Evolutionary conservation across 345 rosid species (phyloP).

Genomic region (Eucalyptus curtisii): DNA sequence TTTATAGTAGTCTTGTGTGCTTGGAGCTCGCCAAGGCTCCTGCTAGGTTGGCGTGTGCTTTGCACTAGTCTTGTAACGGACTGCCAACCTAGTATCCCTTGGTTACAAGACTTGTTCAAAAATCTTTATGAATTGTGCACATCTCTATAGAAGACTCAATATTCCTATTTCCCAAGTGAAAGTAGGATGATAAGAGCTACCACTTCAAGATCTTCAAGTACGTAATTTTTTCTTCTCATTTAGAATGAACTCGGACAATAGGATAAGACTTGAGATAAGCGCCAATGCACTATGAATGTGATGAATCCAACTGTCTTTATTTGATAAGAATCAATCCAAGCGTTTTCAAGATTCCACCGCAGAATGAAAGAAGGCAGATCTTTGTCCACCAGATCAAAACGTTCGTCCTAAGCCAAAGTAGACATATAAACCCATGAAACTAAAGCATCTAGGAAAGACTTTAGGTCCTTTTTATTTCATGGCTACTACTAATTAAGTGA

Average conservation of each 20-base stretch:
- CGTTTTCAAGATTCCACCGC: not conserved
- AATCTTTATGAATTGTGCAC: not conserved
- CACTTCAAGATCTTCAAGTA: not conserved
- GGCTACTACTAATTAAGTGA: not conserved
- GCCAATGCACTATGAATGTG: not conserved
- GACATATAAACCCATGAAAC: not conserved
- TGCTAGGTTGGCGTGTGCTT: too few relatives aligned
- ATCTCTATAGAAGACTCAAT: not conserved
- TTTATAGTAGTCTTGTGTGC: too few relatives aligned
- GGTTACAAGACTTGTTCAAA: too few relatives aligned
- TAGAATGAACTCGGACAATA: not conserved
- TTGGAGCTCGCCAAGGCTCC: too few relatives aligned
- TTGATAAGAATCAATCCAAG: not conserved
- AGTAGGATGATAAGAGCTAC: not conserved
- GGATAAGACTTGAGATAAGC: not conserved
- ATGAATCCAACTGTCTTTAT: not conserved
- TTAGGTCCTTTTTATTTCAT: not conserved
- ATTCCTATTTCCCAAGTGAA: not conserved
- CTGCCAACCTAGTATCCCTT: too few relatives aligned
- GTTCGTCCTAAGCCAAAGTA: not conserved
- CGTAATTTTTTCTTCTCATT: not conserved
- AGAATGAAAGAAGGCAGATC: not conserved
- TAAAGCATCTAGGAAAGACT: not conserved
- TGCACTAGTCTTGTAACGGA: too few relatives aligned
- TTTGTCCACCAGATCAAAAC: not conserved